Evolutionary conservation across 768 basidiomycete genomes (phyloP), one percentile per base, ranked within the genome.

Genomic region (Lactifluus echinatus): DNA sequence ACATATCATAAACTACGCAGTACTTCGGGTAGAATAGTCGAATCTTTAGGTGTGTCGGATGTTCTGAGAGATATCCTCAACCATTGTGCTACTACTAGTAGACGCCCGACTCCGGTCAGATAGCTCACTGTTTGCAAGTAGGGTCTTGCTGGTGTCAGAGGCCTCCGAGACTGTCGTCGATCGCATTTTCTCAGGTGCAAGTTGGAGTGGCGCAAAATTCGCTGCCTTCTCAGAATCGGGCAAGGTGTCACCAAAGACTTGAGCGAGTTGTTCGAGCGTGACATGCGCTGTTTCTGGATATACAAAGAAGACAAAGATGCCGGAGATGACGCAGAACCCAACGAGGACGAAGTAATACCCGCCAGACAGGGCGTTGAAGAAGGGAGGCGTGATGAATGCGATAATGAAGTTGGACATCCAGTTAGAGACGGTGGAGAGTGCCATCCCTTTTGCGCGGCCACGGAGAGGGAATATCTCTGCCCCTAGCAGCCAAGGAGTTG

Each of bases 321-420:
- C 70, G 3, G 76, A 78, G 43, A 76, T 49, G 61, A 73, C 42
- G 59, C 76, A 75, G 63, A 74, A 79, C 24, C 74, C 76, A 36
- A 76, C 68, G 52, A 80, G 71, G 43, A 79, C 66, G 63, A 81
- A 80, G 69, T 79, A 81, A 64, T 76, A 79, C 0, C 75, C 78
- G 26, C 73, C 79, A 10, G 65, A 64, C 64, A 79, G 68, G 42
- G 64, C 64, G 54, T 80, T 71, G 61, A 86, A 84, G 37, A 86
- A 75, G 58, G 79, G 84, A 2, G 86, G 84, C 0, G 75, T 76
- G 55, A 74, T 70, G 68, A 76, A 77, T 2, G 75, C 77, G 60
- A 78, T 67, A 58, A 74, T 66, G 60, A 75, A 72, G 61, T 71
- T 70, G 53, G 62, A 71, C n/a, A 67, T 40, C 71, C 70, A 70